These are phyloP conservation scores for Sanguinoderma infundibulare DNA, from an alignment of 1,284 basidiomycete species.

Conservation along the genomic window DNA sequence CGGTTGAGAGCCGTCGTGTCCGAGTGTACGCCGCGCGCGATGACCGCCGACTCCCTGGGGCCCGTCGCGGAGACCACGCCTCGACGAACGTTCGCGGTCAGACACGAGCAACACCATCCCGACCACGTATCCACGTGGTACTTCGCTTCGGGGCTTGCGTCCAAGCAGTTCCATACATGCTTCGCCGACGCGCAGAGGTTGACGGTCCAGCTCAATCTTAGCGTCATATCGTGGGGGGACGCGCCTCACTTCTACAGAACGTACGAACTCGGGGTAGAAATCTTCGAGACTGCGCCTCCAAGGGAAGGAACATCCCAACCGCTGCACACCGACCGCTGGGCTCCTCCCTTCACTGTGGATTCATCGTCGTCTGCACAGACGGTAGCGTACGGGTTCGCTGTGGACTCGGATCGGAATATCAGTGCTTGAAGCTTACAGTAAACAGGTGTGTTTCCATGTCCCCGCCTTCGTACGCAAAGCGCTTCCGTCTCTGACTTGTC, in stretches of 20 bases:
- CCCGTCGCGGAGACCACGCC: neutral
- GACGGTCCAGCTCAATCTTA: conserved; percentile 7
- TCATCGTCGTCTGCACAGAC: neutral
- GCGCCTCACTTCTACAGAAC: neutral
- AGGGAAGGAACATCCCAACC: neutral
- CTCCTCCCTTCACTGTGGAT: neutral
- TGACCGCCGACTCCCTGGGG: neutral
- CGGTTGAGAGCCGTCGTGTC: conserved; percentile 8
- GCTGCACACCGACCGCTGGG: neutral
- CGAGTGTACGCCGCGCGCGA: neutral
- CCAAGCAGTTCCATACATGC: conserved; percentile 4
- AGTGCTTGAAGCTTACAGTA: too few relatives aligned
- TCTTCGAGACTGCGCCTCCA: neutral
- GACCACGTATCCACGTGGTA: conserved; percentile 17
- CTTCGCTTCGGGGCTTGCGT: conserved; percentile 12
- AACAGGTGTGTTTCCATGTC: too few relatives aligned
- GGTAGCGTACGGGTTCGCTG: too few relatives aligned
- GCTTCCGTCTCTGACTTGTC: too few relatives aligned
- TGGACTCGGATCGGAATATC: too few relatives aligned
- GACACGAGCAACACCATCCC: conserved; percentile 5
- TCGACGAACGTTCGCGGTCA: neutral
- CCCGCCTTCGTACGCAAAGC: too few relatives aligned
- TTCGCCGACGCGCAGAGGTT: neutral
- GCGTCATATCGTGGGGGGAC: neutral
- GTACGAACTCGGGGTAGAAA: conserved; percentile 5